These are phyloP conservation scores for Macadamia integrifolia DNA, from an alignment of 164 flowering plant genomes.

Conservation along the genomic window DNA sequence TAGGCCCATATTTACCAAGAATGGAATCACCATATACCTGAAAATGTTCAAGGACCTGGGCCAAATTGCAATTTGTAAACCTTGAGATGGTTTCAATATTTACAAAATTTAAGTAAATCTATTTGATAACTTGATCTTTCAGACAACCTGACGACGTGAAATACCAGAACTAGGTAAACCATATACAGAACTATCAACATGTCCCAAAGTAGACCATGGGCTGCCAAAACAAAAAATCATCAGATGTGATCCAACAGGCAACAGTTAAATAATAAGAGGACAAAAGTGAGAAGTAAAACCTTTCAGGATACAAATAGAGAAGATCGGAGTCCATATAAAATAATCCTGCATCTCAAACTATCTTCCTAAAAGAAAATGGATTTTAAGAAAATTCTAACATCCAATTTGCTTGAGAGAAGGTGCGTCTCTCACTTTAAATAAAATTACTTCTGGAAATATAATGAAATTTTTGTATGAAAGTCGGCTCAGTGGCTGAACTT, in stretches of 20 bases:
- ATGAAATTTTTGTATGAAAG: too few species aligned
- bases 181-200: conserved; percentile 69
- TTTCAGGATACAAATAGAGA: background rate
- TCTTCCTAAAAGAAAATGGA: background rate
- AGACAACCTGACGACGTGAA: conserved; percentile 81
- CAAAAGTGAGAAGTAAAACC: background rate
- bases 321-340: background rate
- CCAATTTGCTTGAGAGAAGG: background rate
- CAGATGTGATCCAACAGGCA: background rate
- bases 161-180: conserved; percentile 51
- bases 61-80: conserved; percentile 1
- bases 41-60: conserved; percentile 71
- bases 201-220: conserved; percentile 74
- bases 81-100: background rate
- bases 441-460: too few species aligned
- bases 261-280: background rate
- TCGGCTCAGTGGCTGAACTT: too few species aligned
- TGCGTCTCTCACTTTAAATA: too few species aligned
- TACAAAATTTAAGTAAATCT: background rate
- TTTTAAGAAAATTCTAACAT: background rate
- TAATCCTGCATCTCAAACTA: background rate
- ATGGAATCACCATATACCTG: conserved; percentile 77
- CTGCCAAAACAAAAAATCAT: conserved; percentile 34
- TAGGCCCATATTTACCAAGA: conserved; percentile 50
- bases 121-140: conserved; percentile 11